A percentile compares a stretch with the other conserved stretches of the same genome.
Conservation (phyloP, 2,329 filamentous ascomycete genomes). For the Grosmannia clavigera region DNA sequence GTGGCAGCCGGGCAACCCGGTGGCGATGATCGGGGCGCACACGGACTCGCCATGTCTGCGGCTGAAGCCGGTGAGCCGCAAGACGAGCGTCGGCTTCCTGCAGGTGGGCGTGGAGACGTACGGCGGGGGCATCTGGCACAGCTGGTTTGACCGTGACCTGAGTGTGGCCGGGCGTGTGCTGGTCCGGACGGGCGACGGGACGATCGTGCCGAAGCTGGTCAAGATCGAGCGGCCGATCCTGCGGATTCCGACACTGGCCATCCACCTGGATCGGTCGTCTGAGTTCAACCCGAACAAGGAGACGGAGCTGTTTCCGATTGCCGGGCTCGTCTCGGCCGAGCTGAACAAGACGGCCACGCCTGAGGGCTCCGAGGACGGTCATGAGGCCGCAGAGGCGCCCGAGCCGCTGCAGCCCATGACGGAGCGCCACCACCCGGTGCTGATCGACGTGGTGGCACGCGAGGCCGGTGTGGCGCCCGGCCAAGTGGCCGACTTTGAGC, state of each 20-base stretch:
- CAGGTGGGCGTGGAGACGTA: slow-evolving; percentile 96
- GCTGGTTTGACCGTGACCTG: slow-evolving; percentile 94
- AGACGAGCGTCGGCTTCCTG: slow-evolving; percentile 71
- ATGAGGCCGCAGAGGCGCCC: slow-evolving; percentile 22
- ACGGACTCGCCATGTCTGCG: slow-evolving; percentile 89
- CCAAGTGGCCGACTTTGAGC: slow-evolving; percentile 83
- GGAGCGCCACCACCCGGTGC: slow-evolving; percentile 77
- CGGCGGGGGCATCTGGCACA: slow-evolving; percentile 94
- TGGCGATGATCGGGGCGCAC: slow-evolving; percentile 89
- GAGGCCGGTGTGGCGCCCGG: slow-evolving; percentile 59
- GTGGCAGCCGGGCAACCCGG: slow-evolving; percentile 84
- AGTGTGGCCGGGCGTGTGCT: slow-evolving; percentile 81
- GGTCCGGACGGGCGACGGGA: slow-evolving; percentile 55
- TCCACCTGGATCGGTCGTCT: slow-evolving; percentile 78
- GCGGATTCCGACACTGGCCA: slow-evolving; percentile 83
- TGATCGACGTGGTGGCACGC: slow-evolving; percentile 74
- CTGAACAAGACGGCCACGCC: slow-evolving; percentile 48
- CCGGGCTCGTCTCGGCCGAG: slow-evolving; percentile 75
- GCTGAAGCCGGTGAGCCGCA: slow-evolving; percentile 90
- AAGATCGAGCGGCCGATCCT: slow-evolving; percentile 85
- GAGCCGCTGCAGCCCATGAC: slow-evolving; percentile 64
- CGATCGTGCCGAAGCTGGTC: slow-evolving; percentile 71
- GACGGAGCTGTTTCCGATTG: slow-evolving; percentile 87
- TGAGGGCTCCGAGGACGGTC: slow-evolving; percentile 21
- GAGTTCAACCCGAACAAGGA: slow-evolving; percentile 95